Evolutionary conservation across 1,284 basidiomycete species (phyloP), one percentile per base, ranked within the genome.

Genomic region (Ustilago crameri): DNA sequence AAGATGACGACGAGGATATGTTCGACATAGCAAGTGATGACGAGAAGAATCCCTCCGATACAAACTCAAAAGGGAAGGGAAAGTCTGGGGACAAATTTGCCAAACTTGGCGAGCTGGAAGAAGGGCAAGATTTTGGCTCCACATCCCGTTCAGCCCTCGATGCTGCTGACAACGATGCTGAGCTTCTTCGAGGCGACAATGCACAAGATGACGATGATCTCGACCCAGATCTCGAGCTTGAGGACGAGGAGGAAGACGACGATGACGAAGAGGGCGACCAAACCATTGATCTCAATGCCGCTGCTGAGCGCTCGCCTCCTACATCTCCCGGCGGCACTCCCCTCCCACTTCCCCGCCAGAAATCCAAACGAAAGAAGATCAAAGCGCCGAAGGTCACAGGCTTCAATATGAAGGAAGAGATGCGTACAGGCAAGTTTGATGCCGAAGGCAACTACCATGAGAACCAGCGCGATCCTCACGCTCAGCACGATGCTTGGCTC

Each of bases 391-490:
- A 95, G 78, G 83, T 98, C 14, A 95, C 93, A 9, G 91, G 91
- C 30, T 99, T 99, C 88, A 97, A 99, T 84, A 98, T 99, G 96
- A 91, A 94, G 74, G 91, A 92, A 74, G 96, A 99, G 87, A 95
- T 99, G 91, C 90, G 92, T 78, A 93, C 96, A 83, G 96, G 96
- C 32, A 92, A 93, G 78, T 97, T 99, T 85, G 91, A 93, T 10
- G 92, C 91, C 58, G 95, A 98, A 78, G 96, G 96, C 45, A 84
- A 82, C 62, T 97, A 95, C 83, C 88, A 94, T 54, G 89, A 89
- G 57, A 90, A 93, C 48, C 91, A 90, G 73, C 81, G 83, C 46
- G 95, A 98, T 84, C 91, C 91, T 7, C 91, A 94, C 80, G 93
- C 91, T 17, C 88, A 91, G 53, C 94, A 98, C 84, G 95, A 99